phyloP scores from a whole-genome alignment of 345 rosid species.

The Hirschfeldia incana region DNA sequence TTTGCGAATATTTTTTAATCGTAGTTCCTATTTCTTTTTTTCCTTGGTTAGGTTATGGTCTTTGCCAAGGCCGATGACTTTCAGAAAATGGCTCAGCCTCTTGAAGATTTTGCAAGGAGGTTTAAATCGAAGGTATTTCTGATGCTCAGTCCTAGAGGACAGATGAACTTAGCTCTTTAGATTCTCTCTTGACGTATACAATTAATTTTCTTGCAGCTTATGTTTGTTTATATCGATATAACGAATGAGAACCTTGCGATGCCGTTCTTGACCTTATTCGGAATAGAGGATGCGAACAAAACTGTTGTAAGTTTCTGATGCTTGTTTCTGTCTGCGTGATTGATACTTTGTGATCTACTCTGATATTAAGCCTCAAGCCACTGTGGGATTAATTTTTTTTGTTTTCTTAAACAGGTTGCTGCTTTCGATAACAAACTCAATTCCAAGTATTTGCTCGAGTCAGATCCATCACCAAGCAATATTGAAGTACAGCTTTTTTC shows the following conservation, averaged over 20 bases:
- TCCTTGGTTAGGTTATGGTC: constrained; percentile 56
- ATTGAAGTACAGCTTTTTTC: constrained; percentile 57
- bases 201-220: constrained; percentile 53
- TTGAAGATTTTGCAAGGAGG: constrained; percentile 68
- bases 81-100: constrained; percentile 53
- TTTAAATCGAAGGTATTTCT: constrained; percentile 63
- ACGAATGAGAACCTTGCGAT: constrained; percentile 77
- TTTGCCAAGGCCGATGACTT: constrained; percentile 68
- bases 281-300: constrained; percentile 65
- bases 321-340: background rate
- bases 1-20: background rate
- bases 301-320: constrained; percentile 54
- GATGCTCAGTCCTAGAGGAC: constrained; percentile 10
- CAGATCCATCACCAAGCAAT: constrained; percentile 60
- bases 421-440: constrained; percentile 74
- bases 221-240: constrained; percentile 69
- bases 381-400: constrained; percentile 4
- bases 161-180: background rate
- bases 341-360: background rate
- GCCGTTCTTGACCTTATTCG: constrained; percentile 79
- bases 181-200: constrained; percentile 1
- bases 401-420: constrained; percentile 55
- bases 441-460: constrained; percentile 68
- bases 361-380: constrained; percentile 14
- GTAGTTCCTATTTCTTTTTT: background rate